Conservation (phyloP, 495 filamentous ascomycete species). For the Penicillium cinerascens region DNA sequence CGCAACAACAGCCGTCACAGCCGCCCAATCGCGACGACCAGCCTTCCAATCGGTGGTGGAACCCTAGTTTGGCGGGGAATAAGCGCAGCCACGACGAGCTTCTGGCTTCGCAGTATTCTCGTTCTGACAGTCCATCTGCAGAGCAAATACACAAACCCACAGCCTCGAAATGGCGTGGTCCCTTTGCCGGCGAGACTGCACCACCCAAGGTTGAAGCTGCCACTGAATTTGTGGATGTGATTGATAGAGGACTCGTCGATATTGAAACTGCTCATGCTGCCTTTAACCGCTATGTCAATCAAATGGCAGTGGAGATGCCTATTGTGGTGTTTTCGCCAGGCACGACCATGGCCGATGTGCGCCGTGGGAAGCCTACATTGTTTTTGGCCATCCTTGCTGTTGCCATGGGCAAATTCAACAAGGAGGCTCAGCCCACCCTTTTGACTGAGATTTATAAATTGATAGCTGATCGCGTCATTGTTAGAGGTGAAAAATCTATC, state of each 20-base stretch:
- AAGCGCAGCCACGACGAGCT: slow-evolving; percentile 23
- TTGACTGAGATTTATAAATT: slow-evolving; percentile 67
- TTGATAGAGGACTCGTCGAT: slow-evolving; percentile 66
- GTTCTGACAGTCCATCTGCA: slow-evolving; percentile 23
- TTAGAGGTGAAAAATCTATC: slow-evolving; percentile 76
- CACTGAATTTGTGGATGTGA: slow-evolving; percentile 57
- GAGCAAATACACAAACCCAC: slow-evolving; percentile 17
- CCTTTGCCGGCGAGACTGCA: slow-evolving; percentile 4
- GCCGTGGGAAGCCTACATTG: slow-evolving; percentile 68
- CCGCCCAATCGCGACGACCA: not conserved
- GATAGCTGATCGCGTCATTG: slow-evolving; percentile 70
- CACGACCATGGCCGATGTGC: slow-evolving; percentile 63
- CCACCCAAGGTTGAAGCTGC: slow-evolving; percentile 12
- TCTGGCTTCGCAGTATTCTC: slow-evolving; percentile 19
- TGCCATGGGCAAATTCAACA: slow-evolving; percentile 59
- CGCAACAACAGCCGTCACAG: not conserved
- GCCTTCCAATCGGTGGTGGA: slow-evolving; percentile 19
- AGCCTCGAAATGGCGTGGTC: slow-evolving; percentile 14
- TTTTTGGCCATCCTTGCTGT: slow-evolving; percentile 76
- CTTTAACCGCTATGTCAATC: slow-evolving; percentile 64
- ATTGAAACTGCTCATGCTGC: slow-evolving; percentile 58
- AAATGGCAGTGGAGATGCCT: slow-evolving; percentile 71
- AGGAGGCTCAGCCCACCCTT: slow-evolving; percentile 56
- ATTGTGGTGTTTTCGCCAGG: slow-evolving; percentile 69
- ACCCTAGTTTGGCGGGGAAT: slow-evolving; percentile 12